These are phyloP conservation scores for Oenanthe sinensis DNA, from an alignment of 129 eudicot species.

Conservation along the genomic window DNA sequence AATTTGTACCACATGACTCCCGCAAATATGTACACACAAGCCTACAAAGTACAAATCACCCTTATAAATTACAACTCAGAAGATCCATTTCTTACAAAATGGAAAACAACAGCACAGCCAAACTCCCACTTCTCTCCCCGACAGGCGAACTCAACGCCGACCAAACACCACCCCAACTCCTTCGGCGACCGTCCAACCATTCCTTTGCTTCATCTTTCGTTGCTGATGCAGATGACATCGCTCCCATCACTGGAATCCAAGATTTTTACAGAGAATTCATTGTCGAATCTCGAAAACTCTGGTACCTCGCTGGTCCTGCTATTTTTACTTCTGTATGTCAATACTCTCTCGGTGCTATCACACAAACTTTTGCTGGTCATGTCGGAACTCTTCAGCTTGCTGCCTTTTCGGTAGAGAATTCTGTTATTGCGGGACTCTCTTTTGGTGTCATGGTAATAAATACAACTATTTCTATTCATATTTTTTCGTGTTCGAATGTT, in stretches of 20 bases:
- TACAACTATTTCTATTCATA: neutral
- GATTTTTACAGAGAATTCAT: conserved; percentile 37
- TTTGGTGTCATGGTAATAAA: conserved; percentile 52
- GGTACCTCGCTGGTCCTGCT: conserved; percentile 49
- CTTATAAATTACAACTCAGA: no score
- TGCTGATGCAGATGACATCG: conserved; percentile 32
- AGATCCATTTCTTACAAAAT: neutral
- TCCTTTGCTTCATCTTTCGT: conserved; percentile 26
- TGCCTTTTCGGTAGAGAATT: conserved; percentile 39
- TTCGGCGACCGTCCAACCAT: neutral
- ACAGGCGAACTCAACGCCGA: no score
- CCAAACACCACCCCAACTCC: neutral
- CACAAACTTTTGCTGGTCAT: conserved; percentile 45
- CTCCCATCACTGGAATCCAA: conserved; percentile 29
- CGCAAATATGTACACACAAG: neutral
- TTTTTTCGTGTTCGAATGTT: no score
- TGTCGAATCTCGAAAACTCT: conserved; percentile 37
- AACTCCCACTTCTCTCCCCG: conserved; percentile 21
- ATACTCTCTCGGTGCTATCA: conserved; percentile 50
- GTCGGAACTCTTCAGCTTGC: conserved; percentile 47
- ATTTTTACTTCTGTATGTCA: conserved; percentile 35
- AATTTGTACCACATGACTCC: neutral
- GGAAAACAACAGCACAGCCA: neutral
- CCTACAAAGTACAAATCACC: no score
- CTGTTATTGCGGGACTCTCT: conserved; percentile 59